phyloP scores from a whole-genome alignment of 352 stramenopile genomes.

The Globisporangium iwayamae region DNA sequence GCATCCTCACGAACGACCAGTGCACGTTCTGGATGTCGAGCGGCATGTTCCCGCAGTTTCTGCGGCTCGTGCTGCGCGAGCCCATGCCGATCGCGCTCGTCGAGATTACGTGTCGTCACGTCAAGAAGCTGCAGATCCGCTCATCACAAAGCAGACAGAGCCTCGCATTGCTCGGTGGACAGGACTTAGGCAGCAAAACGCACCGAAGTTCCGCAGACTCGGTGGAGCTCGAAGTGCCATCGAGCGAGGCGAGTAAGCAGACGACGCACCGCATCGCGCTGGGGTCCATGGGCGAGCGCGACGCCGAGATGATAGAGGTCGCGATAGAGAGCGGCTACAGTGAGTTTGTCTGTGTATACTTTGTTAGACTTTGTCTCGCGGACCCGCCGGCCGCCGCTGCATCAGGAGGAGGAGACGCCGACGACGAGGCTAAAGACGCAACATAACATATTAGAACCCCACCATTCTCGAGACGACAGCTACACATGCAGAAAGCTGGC shows the following conservation, averaged over 20 bases:
- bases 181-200: conserved; percentile 18
- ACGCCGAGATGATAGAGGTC: conserved; percentile 56
- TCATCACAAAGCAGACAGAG: conserved; percentile 29
- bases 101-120: conserved; percentile 68
- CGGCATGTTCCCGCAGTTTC: conserved; percentile 71
- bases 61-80: conserved; percentile 59
- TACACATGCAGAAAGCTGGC: neutral
- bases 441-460: conserved; percentile 7
- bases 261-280: conserved; percentile 53
- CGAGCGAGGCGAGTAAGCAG: conserved; percentile 40
- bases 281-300: conserved; percentile 2
- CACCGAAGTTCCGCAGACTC: neutral
- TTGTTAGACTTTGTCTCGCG: conserved; percentile 25
- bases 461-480: neutral
- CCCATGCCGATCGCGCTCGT: conserved; percentile 47
- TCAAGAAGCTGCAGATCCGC: conserved; percentile 57
- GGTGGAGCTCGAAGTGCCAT: conserved; percentile 30
- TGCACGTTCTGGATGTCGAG: conserved; percentile 65
- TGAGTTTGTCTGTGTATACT: conserved; percentile 73
- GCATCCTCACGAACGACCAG: conserved; percentile 51
- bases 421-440: conserved; percentile 6
- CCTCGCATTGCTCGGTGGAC: conserved; percentile 22
- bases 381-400: conserved; percentile 23
- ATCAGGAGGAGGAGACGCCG: neutral
- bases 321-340: conserved; percentile 60